Evolutionary conservation across 192 early-diverging fungal species (phyloP).

Genomic region (Coemansia guatemalensis): DNA sequence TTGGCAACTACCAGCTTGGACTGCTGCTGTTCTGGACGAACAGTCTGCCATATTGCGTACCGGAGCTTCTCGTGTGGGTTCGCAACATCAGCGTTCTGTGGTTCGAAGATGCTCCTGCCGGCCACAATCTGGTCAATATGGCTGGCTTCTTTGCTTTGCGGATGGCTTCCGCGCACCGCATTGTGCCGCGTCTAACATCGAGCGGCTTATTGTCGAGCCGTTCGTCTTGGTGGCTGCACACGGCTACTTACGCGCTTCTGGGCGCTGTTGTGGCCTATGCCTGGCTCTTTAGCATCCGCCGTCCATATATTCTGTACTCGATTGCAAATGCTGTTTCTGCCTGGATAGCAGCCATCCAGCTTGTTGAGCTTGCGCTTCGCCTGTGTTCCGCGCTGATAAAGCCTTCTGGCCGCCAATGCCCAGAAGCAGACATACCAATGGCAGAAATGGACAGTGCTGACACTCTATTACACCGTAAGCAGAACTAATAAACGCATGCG

Average conservation of each 20-base stretch:
- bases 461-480: conserved; percentile 16
- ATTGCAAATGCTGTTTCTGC: conserved; percentile 51
- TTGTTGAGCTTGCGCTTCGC: conserved; percentile 21
- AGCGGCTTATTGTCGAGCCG: neutral
- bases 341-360: conserved; percentile 43
- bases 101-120: conserved; percentile 78
- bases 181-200: conserved; percentile 25
- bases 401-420: neutral
- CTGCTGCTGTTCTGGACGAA: conserved; percentile 69
- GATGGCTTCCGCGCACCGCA: conserved; percentile 30
- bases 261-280: conserved; percentile 49
- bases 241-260: conserved; percentile 44
- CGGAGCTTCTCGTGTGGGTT: conserved; percentile 78
- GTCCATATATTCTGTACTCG: conserved; percentile 62
- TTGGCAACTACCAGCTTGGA: conserved; percentile 66
- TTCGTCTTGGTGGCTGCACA: conserved; percentile 13
- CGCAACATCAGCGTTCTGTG: conserved; percentile 76
- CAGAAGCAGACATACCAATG: neutral
- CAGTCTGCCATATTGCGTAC: conserved; percentile 71
- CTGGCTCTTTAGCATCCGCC: conserved; percentile 58
- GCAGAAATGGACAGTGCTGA: neutral
- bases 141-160: conserved; percentile 44
- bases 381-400: neutral
- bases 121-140: conserved; percentile 56
- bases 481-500: neutral